These are phyloP conservation scores for Lentinus brumalis DNA, from an alignment of 768 basidiomycete genomes.

Conservation along the genomic window DNA sequence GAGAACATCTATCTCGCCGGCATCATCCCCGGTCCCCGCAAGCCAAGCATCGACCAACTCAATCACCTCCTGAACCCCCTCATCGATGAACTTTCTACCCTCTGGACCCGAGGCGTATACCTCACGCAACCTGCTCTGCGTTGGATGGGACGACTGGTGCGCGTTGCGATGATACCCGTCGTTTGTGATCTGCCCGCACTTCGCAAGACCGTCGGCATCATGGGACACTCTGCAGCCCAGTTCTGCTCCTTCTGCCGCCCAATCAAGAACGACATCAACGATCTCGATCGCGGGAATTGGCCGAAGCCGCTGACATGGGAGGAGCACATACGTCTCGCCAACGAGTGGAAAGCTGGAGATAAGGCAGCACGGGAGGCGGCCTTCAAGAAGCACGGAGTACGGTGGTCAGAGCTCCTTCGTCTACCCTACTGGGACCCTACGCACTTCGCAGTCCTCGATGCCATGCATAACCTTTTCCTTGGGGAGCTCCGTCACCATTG, in stretches of 20 bases:
- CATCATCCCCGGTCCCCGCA: constrained; percentile 43
- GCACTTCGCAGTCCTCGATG: constrained; percentile 35
- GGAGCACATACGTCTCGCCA: not conserved
- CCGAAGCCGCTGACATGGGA: not conserved
- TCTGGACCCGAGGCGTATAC: too few species aligned
- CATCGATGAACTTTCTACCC: constrained; percentile 43
- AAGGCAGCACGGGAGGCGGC: not conserved
- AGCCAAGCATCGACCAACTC: constrained; percentile 38
- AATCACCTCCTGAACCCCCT: constrained; percentile 42
- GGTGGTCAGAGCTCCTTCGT: constrained; percentile 32
- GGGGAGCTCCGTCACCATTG: constrained; percentile 37
- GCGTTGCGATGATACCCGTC: too few species aligned
- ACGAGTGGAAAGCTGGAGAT: constrained; percentile 18
- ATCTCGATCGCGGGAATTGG: too few species aligned
- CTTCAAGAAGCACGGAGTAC: constrained; percentile 25
- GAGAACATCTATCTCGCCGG: constrained; percentile 45
- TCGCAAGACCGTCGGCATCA: too few species aligned
- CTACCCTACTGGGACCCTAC: constrained; percentile 44
- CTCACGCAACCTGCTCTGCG: too few species aligned
- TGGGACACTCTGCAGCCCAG: too few species aligned
- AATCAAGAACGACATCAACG: too few species aligned
- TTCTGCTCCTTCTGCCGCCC: too few species aligned
- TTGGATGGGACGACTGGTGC: too few species aligned
- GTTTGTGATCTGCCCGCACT: too few species aligned
- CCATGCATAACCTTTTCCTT: constrained; percentile 45